Evolutionary conservation across 495 filamentous ascomycete species (phyloP).

Genomic region (Neurospora tetraspora): DNA sequence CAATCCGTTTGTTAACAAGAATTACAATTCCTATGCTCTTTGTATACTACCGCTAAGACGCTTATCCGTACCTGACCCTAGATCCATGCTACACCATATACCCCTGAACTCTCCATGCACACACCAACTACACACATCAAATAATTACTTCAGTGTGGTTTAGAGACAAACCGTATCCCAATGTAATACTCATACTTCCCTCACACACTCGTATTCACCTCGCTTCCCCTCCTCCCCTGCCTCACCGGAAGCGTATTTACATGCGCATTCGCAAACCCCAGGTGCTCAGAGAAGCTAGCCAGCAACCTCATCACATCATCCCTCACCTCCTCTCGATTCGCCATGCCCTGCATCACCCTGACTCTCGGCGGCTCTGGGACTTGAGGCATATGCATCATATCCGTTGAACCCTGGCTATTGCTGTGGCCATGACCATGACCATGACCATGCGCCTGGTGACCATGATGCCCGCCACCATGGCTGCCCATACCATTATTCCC

Average conservation of each 20-base stretch:
- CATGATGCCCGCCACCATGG: neutral
- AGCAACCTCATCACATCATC: constrained; percentile 46
- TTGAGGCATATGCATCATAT: constrained; percentile 13
- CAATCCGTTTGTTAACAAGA: no score
- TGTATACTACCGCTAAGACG: neutral
- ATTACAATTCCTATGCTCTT: neutral
- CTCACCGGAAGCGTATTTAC: constrained; percentile 21
- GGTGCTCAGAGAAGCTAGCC: constrained; percentile 37
- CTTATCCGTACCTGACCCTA: neutral
- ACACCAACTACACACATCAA: neutral
- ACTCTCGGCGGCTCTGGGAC: constrained; percentile 34
- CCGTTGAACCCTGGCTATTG: constrained; percentile 4
- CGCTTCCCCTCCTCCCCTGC: constrained; percentile 8
- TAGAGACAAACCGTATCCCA: neutral
- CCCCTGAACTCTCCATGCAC: neutral
- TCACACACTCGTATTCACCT: neutral
- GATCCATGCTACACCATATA: neutral
- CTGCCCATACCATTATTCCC: constrained; percentile 5
- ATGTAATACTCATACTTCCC: neutral
- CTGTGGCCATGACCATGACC: neutral
- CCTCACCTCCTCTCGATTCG: constrained; percentile 37
- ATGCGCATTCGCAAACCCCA: constrained; percentile 21
- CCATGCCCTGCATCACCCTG: constrained; percentile 42
- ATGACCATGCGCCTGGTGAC: neutral
- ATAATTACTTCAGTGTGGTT: neutral